Conservation (phyloP, 2,329 filamentous ascomycete genomes). For the Penicillium brasilianum region DNA sequence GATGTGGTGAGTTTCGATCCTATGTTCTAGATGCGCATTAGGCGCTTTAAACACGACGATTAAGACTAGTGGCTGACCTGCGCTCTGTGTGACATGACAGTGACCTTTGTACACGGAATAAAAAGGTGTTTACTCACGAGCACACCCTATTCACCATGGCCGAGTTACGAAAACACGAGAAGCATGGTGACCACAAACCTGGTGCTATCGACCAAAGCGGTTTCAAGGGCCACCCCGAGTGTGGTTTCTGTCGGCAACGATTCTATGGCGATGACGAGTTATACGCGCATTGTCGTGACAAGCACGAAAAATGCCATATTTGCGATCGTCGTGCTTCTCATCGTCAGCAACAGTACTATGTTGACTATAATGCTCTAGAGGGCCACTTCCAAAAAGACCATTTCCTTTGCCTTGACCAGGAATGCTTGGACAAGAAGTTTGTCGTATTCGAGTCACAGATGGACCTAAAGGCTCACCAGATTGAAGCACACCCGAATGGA, state of each 20-base stretch:
- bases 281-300: slow-evolving; percentile 89
- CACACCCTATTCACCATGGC: slow-evolving; percentile 86
- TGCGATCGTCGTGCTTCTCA: slow-evolving; percentile 73
- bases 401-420: slow-evolving; percentile 79
- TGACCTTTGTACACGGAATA: slow-evolving; percentile 89
- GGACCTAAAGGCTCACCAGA: slow-evolving; percentile 90
- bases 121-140: slow-evolving; percentile 98
- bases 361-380: slow-evolving; percentile 85
- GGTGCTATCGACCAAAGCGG: slow-evolving; percentile 91
- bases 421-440: slow-evolving; percentile 96
- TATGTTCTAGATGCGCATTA: background rate
- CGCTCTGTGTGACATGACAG: slow-evolving; percentile 43
- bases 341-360: slow-evolving; percentile 84
- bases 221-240: slow-evolving; percentile 94
- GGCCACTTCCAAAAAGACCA: slow-evolving; percentile 87
- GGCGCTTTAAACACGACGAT: too few species aligned
- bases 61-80: slow-evolving; percentile 2
- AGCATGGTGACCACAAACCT: slow-evolving; percentile 85
- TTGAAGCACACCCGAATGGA: slow-evolving; percentile 78
- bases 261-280: slow-evolving; percentile 98
- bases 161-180: slow-evolving; percentile 86
- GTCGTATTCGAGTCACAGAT: slow-evolving; percentile 95
- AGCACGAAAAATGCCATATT: slow-evolving; percentile 92
- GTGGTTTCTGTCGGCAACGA: slow-evolving; percentile 85
- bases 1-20: slow-evolving; percentile 64